Evolutionary conservation across 805 yeast genomes (phyloP).

Genomic region (Teunomyces panamensis): DNA sequence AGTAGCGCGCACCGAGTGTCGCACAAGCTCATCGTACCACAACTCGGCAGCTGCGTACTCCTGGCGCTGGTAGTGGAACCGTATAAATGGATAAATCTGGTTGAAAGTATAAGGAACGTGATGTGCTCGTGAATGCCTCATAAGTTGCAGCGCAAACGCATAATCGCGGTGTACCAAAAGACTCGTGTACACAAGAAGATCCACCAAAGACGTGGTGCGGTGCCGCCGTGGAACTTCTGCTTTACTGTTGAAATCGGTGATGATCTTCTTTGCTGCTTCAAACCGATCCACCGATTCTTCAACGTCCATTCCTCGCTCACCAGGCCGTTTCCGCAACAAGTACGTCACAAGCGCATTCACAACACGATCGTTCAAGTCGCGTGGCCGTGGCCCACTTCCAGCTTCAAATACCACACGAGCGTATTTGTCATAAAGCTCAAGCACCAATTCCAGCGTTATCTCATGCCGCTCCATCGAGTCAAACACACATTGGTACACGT

Average conservation of each 20-base stretch:
- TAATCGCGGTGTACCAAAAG: constrained; percentile 32
- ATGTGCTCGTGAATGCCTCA: constrained; percentile 22
- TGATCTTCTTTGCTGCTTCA: constrained; percentile 25
- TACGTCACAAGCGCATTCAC: constrained; percentile 9
- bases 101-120: constrained; percentile 36
- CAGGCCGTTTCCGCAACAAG: constrained; percentile 6
- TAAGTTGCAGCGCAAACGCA: constrained; percentile 29
- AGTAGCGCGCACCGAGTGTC: constrained; percentile 29
- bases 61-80: constrained; percentile 29
- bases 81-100: constrained; percentile 38
- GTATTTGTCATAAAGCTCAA: constrained; percentile 21
- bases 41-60: constrained; percentile 30
- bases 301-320: constrained; percentile 14
- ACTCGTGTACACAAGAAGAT: constrained; percentile 29
- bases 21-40: constrained; percentile 37
- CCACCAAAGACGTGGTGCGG: constrained; percentile 23
- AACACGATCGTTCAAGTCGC: constrained; percentile 8
- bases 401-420: constrained; percentile 3
- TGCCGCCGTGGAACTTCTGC: constrained; percentile 10
- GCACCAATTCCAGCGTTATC: constrained; percentile 16
- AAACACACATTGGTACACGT: constrained; percentile 24
- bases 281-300: constrained; percentile 11
- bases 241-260: constrained; percentile 19
- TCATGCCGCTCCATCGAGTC: constrained; percentile 12
- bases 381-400: not conserved